Evolutionary conservation across 805 yeast genomes (phyloP), one percentile per base, ranked within the genome.

Genomic region (Wickerhamomyces rabaulensis): DNA sequence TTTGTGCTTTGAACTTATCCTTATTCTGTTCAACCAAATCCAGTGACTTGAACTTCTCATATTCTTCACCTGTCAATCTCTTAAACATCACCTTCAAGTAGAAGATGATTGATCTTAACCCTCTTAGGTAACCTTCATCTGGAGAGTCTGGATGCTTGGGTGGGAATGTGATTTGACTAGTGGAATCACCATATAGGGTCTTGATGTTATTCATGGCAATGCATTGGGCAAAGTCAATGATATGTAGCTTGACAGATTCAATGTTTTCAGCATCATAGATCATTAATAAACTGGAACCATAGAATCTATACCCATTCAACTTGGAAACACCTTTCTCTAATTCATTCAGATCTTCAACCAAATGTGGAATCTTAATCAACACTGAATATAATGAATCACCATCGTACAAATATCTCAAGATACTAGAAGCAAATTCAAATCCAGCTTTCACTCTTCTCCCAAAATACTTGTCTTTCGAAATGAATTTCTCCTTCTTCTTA

Each of bases 201-300:
- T 20, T 29, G 15, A 37, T 71, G 68, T 77, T 78, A 39, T 79
- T 83, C 3, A 80, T 80, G 27, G 89, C 85, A 15, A 89, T 84
- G 58, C 95, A 86, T 61, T 91, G 96, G 1, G 98, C 98, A 73
- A 94, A 94, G 67, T 94, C 99, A 55, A 94, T 94, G 46, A 95
- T 76, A 52, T 90, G 79, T n/a, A 90, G 80, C 50, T 64, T 66
- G 33, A 68, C 65, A 1, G 52, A 46, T 6, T 54, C 55, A 22
- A 52, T 48, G 42, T 53, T 58, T 4, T 66, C 71, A 12, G 90
- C 95, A 60, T 94, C 98, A 64, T 92, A 92, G 82, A 94, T 88
- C 54, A 94, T 71, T 54, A 94, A 70, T 48, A 94, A 70, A 7
- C 95, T 85, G 1, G 96, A 85, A 1, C 99, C 99, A 64, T 94